phyloP scores from a whole-genome alignment of 306 rosid species.

The Cicer chorassanicum region DNA sequence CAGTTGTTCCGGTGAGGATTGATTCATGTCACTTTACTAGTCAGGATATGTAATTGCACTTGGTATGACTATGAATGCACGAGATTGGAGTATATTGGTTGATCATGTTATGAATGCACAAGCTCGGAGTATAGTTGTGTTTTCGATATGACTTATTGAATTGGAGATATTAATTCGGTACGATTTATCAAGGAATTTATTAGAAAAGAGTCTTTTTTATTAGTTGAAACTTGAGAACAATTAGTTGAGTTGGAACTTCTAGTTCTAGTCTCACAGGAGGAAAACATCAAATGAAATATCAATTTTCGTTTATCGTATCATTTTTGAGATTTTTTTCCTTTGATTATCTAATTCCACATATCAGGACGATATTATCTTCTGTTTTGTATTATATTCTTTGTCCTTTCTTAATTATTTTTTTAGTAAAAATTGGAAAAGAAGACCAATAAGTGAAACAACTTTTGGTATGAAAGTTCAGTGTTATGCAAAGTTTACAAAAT shows the following conservation, averaged over 20 bases:
- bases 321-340: slow-evolving; percentile 2
- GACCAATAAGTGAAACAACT: neutral
- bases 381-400: neutral
- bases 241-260: slow-evolving; percentile 18
- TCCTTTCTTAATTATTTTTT: slow-evolving; percentile 9
- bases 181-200: neutral
- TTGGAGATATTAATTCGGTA: slow-evolving; percentile 1
- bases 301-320: slow-evolving; percentile 21
- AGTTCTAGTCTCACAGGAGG: neutral
- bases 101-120: slow-evolving; percentile 12
- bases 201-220: neutral
- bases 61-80: neutral
- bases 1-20: slow-evolving; percentile 77
- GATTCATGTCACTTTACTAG: slow-evolving; percentile 23
- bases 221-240: slow-evolving; percentile 1
- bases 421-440: slow-evolving; percentile 10
- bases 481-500: slow-evolving; percentile 1
- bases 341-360: neutral
- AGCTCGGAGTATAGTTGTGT: neutral
- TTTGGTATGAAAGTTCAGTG: neutral
- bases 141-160: slow-evolving; percentile 24
- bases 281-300: slow-evolving; percentile 6
- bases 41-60: slow-evolving; percentile 37
- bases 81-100: neutral
- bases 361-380: neutral